These are phyloP conservation scores for Ordospora colligata DNA, from an alignment of 371 early-diverging fungal genomes.

Conservation along the genomic window DNA sequence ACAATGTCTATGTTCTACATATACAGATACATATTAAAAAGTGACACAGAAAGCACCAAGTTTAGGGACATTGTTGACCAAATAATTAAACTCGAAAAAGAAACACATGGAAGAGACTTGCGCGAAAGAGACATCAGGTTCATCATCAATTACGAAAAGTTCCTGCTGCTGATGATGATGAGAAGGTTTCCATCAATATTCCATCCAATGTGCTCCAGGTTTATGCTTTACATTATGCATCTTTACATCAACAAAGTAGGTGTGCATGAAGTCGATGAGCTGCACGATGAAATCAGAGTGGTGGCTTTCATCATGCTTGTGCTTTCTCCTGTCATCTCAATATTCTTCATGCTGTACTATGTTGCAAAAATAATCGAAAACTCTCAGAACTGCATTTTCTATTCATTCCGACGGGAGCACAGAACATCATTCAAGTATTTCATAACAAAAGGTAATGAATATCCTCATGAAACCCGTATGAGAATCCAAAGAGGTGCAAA, in stretches of 20 bases:
- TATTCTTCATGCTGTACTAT: slow-evolving; percentile 5
- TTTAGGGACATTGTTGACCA: not conserved
- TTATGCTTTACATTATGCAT: not conserved
- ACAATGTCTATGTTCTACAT: not conserved
- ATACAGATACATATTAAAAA: not conserved
- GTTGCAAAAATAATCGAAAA: not conserved
- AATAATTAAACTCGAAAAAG: not conserved
- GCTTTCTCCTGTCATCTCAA: not conserved
- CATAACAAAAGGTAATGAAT: not conserved
- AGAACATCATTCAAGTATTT: slow-evolving; percentile 1
- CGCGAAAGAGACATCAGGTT: not conserved
- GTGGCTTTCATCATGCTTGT: not conserved
- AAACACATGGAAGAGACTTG: not conserved
- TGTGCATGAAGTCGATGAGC: not conserved
- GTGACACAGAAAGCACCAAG: not conserved
- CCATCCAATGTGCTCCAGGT: not conserved
- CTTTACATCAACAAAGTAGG: not conserved
- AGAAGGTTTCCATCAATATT: not conserved
- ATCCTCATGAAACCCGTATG: not conserved
- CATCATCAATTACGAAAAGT: not conserved
- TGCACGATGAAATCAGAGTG: not conserved
- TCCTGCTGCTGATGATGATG: not conserved
- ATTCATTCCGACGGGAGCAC: not conserved
- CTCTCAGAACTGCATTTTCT: not conserved
- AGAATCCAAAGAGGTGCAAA: not conserved